Base-by-base conservation (phyloP, 306 rosid species). In the Acacia crassicarpa region DNA sequence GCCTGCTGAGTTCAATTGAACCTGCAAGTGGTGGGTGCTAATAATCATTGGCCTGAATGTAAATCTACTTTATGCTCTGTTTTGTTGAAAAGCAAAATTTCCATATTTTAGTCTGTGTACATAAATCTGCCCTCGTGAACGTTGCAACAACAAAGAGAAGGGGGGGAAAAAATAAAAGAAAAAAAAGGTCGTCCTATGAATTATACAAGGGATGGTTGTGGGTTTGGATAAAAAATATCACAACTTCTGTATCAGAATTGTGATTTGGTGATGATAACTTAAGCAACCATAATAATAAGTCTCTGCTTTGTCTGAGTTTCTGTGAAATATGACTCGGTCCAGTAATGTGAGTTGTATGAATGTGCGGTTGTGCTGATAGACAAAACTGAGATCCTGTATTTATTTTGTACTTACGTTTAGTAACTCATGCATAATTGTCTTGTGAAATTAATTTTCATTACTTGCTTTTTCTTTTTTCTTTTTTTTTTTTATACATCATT, bases 1-100 rank as follows among this genome's bases (percentile, higher is more conserved):
- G 97, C 32, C 89, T 94, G 62, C 84, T 88, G 43, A 92, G 98
- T 86, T 94, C 98, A 54, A 88, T 94, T 27, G 98, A 92, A 84
- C 98, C 98, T 75, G 97, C 96, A 2, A 71, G 88, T 71, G 93
- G 88, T 59, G 94, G 94, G 6, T 92, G 95, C 62, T 91, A 83
- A 90, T 69, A 3, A 33, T 48, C 53, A 46, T 67, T 67, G 27
- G 45, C 77, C 73, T 15, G n/a, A 13, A 2, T 30, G 8, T 14
- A 61, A 25, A 25, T 62, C 68, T 12, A 14, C 53, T 48, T 78
- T 78, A 20, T 23, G 66, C 14, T 83, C 68, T 23, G 45, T 54
- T 77, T 70, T 79, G 38, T 67, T 72, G 43, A 56, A 78, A 23
- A 53, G 78, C 59, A 44, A 19, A 11, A 79, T 78, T 78, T 78